Conservation (phyloP, 2,329 filamentous ascomycete genomes). For the Colletotrichum ledebouriae region DNA sequence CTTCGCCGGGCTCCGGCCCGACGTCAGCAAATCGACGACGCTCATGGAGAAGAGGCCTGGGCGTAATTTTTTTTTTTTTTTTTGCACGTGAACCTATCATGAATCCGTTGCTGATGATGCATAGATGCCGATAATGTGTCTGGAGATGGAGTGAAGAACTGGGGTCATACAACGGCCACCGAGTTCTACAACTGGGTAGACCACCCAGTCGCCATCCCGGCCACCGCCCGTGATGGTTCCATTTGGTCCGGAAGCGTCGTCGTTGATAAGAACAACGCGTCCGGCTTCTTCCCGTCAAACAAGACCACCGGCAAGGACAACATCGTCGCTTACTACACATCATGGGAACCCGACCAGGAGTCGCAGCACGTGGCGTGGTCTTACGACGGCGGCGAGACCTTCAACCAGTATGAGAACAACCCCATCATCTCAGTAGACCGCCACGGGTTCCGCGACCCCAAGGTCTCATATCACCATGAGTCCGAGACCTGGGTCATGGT, state of each 20-base stretch:
- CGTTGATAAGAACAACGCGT: constrained; percentile 73
- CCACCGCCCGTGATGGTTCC: constrained; percentile 57
- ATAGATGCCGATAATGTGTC: constrained; percentile 53
- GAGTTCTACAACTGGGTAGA: constrained; percentile 76
- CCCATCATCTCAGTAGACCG: constrained; percentile 70
- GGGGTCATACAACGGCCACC: constrained; percentile 74
- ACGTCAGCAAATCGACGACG: neutral
- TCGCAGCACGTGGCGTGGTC: constrained; percentile 74
- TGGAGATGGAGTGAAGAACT: constrained; percentile 69
- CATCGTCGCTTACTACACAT: constrained; percentile 66
- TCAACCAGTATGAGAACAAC: constrained; percentile 70
- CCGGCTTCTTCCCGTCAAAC: constrained; percentile 73
- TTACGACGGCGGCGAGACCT: constrained; percentile 71
- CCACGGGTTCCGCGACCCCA: constrained; percentile 74
- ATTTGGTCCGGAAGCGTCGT: constrained; percentile 70
- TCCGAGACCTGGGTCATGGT: constrained; percentile 68
- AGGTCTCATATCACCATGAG: constrained; percentile 70
- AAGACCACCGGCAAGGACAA: constrained; percentile 58
- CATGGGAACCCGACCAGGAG: constrained; percentile 57
- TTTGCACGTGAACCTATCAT: neutral
- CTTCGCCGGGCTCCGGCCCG: neutral
- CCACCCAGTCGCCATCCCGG: constrained; percentile 72
- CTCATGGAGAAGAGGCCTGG: constrained; percentile 1
- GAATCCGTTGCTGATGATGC: constrained; percentile 8
- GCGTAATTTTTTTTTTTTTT: neutral